These are phyloP conservation scores for Eimeria necatrix DNA, from an alignment of 169 alveolate genomes.

Conservation along the genomic window DNA sequence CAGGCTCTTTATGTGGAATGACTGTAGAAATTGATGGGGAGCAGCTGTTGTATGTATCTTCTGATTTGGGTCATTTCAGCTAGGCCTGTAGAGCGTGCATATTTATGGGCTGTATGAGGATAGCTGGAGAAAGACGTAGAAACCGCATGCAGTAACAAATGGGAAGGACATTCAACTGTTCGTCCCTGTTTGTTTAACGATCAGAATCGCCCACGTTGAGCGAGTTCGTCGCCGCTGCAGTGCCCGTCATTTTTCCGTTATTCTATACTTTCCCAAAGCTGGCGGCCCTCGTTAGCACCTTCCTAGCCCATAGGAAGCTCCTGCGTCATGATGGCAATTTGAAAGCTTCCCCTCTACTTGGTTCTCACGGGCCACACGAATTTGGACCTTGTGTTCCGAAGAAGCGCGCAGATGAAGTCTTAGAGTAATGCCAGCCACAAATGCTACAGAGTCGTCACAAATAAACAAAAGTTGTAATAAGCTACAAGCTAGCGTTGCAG, in stretches of 20 bases:
- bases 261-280: constrained; percentile 70
- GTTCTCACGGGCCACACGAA: neutral
- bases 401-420: constrained; percentile 40
- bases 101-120: too few relatives aligned
- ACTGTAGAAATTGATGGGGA: too few relatives aligned
- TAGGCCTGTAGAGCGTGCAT: too few relatives aligned
- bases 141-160: too few relatives aligned
- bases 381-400: neutral
- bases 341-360: neutral
- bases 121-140: too few relatives aligned
- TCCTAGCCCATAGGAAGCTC: constrained; percentile 57
- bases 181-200: neutral
- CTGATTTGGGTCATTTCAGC: too few relatives aligned
- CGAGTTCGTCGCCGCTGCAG: constrained; percentile 58
- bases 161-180: neutral
- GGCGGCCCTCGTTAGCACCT: constrained; percentile 72
- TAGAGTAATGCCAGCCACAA: constrained; percentile 17
- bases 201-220: constrained; percentile 51
- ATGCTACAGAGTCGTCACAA: neutral
- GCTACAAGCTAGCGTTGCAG: too few relatives aligned
- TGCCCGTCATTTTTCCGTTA: constrained; percentile 67
- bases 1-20: too few relatives aligned
- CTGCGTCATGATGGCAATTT: constrained; percentile 55
- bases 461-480: too few relatives aligned
- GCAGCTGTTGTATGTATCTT: too few relatives aligned